phyloP scores from a whole-genome alignment of 306 rosid species.

The Cucumis melo region DNA sequence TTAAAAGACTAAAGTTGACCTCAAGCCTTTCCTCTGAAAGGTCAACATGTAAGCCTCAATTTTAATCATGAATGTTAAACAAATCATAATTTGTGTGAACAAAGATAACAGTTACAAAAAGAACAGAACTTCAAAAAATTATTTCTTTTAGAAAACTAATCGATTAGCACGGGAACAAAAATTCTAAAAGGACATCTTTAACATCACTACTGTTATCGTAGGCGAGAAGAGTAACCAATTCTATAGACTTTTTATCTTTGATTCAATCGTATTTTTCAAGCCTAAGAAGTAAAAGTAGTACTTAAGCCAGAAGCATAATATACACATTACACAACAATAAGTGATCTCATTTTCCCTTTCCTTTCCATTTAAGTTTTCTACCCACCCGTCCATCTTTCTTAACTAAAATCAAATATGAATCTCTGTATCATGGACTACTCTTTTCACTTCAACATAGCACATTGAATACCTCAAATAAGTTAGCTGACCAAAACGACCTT shows the following conservation, averaged over 20 bases:
- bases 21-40: neutral
- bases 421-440: neutral
- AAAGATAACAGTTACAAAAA: neutral
- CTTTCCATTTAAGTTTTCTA: too few relatives aligned
- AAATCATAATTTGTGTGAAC: neutral
- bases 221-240: too few relatives aligned
- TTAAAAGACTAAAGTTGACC: neutral
- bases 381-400: too few relatives aligned
- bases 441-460: neutral
- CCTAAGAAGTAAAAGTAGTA: neutral
- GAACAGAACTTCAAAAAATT: too few relatives aligned
- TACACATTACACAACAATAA: neutral
- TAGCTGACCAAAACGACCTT: constrained; percentile 86
- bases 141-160: too few relatives aligned
- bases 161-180: neutral
- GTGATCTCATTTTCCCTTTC: too few relatives aligned
- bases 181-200: neutral
- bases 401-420: neutral
- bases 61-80: neutral
- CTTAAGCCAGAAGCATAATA: neutral
- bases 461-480: constrained; percentile 71
- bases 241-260: neutral
- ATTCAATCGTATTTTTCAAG: too few relatives aligned
- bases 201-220: neutral
- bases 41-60: neutral